A percentile compares a stretch with the other conserved stretches of the same genome.
Evolutionary conservation across 2,329 filamentous ascomycete genomes (phyloP).

Genomic region (Fusarium sp.): DNA sequence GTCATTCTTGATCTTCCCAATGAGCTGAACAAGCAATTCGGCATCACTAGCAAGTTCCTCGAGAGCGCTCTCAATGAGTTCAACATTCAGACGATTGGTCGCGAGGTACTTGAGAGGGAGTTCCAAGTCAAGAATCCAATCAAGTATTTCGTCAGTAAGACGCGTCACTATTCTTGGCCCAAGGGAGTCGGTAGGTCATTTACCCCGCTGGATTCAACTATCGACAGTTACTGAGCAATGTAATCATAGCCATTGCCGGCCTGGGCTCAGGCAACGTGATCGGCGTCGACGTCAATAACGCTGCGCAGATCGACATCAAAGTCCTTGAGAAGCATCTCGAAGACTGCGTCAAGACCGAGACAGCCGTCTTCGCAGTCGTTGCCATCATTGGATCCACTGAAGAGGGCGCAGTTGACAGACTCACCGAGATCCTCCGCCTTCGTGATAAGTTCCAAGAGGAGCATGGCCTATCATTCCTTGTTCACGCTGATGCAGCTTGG

Average conservation of each 20-base stretch:
- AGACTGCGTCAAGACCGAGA: slow-evolving; percentile 42
- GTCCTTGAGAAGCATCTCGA: slow-evolving; percentile 47
- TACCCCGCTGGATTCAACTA: rapidly evolving
- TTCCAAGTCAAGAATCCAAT: slow-evolving; percentile 45
- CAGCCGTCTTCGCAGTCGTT: slow-evolving; percentile 54
- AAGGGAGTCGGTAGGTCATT: slow-evolving; percentile 54
- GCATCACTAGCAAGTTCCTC: slow-evolving; percentile 51
- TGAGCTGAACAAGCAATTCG: slow-evolving; percentile 49
- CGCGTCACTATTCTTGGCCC: slow-evolving; percentile 60
- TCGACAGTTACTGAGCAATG: rapidly evolving
- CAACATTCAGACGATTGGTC: slow-evolving; percentile 53
- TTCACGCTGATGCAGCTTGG: slow-evolving; percentile 61
- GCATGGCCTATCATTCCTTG: slow-evolving; percentile 54
- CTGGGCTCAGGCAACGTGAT: slow-evolving; percentile 55
- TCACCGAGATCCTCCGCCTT: slow-evolving; percentile 50
- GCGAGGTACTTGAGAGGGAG: slow-evolving; percentile 48
- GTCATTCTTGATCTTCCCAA: slow-evolving; percentile 53
- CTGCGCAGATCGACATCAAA: slow-evolving; percentile 50
- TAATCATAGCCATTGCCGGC: slow-evolving; percentile 51
- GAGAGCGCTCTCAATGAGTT: slow-evolving; percentile 32
- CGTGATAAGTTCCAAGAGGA: slow-evolving; percentile 52
- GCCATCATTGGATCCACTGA: slow-evolving; percentile 59
- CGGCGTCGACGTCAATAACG: slow-evolving; percentile 52
- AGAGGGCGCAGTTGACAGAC: slow-evolving; percentile 56
- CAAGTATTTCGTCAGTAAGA: slow-evolving; percentile 52